Conservation (phyloP, 306 rosid genomes). For the Castanea mollissima region DNA sequence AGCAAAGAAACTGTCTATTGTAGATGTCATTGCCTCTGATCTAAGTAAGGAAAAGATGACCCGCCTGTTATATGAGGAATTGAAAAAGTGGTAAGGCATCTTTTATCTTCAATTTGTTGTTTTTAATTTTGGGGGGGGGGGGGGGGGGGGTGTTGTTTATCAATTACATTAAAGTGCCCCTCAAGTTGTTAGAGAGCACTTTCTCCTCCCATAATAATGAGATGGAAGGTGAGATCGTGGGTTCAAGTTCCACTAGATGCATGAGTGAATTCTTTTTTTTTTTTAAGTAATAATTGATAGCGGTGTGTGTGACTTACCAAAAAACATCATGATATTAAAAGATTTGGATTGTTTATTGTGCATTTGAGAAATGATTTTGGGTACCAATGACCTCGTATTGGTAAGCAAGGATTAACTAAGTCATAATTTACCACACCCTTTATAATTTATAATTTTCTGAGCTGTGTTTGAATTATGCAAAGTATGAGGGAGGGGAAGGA, state of each 20-base stretch:
- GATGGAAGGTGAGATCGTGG: too few relatives aligned
- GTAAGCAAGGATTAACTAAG: not conserved
- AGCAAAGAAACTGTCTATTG: constrained; percentile 49
- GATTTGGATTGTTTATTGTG: not conserved
- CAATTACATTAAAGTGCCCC: not conserved
- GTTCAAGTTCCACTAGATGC: too few relatives aligned
- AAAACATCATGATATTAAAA: not conserved
- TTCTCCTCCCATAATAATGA: too few relatives aligned
- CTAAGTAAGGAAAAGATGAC: constrained; percentile 50
- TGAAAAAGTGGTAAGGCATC: constrained; percentile 55
- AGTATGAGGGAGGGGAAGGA: not conserved
- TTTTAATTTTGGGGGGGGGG: not conserved
- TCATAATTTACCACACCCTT: not conserved
- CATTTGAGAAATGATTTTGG: not conserved
- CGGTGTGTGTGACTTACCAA: too few relatives aligned
- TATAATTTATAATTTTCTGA: not conserved
- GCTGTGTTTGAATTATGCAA: not conserved
- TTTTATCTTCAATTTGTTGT: constrained; percentile 11
- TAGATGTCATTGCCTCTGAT: constrained; percentile 50
- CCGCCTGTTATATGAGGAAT: constrained; percentile 55
- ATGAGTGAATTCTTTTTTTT: too few relatives aligned
- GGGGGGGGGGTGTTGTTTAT: not conserved
- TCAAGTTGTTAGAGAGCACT: too few relatives aligned
- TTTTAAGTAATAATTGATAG: too few relatives aligned
- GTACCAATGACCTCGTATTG: not conserved